phyloP scores from a whole-genome alignment of 2,329 filamentous ascomycete species.

The Alternaria gaisen region DNA sequence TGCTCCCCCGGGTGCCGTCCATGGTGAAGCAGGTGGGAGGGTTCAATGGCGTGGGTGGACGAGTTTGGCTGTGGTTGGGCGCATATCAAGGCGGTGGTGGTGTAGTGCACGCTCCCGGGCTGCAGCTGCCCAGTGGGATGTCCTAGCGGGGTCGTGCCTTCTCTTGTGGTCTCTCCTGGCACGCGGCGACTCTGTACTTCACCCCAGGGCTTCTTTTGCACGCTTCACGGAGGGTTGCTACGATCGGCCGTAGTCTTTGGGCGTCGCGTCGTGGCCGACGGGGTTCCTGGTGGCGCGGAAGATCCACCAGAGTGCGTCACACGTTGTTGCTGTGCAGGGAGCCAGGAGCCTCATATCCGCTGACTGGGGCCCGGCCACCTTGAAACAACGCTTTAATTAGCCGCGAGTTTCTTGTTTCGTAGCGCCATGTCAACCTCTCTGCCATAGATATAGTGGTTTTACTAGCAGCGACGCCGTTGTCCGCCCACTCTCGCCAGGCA shows the following conservation, averaged over 20 bases:
- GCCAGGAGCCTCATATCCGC: slow-evolving; percentile 14
- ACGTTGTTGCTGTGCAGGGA: slow-evolving; percentile 15
- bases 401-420: background rate
- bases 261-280: slow-evolving; percentile 27
- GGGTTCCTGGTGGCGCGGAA: slow-evolving; percentile 40
- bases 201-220: background rate
- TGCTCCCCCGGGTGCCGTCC: slow-evolving; percentile 43
- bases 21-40: slow-evolving; percentile 31
- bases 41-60: slow-evolving; percentile 27
- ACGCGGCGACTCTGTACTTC: slow-evolving; percentile 6
- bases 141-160: slow-evolving; percentile 31
- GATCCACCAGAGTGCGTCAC: slow-evolving; percentile 37
- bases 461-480: background rate
- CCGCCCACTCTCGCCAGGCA: background rate
- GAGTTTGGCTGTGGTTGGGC: slow-evolving; percentile 28
- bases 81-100: slow-evolving; percentile 34
- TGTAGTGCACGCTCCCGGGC: slow-evolving; percentile 25
- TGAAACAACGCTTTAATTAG: slow-evolving; percentile 18
- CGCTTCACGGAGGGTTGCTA: slow-evolving; percentile 5
- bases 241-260: slow-evolving; percentile 14
- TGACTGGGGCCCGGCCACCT: slow-evolving; percentile 10
- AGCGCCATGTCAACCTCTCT: background rate
- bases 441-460: background rate
- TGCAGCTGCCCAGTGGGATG: slow-evolving; percentile 30
- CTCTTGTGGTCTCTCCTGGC: slow-evolving; percentile 18